Evolutionary conservation across 371 early-diverging fungal species (phyloP), one percentile per base, ranked within the genome.

Genomic region (Amoeboaphelidium occidentale): DNA sequence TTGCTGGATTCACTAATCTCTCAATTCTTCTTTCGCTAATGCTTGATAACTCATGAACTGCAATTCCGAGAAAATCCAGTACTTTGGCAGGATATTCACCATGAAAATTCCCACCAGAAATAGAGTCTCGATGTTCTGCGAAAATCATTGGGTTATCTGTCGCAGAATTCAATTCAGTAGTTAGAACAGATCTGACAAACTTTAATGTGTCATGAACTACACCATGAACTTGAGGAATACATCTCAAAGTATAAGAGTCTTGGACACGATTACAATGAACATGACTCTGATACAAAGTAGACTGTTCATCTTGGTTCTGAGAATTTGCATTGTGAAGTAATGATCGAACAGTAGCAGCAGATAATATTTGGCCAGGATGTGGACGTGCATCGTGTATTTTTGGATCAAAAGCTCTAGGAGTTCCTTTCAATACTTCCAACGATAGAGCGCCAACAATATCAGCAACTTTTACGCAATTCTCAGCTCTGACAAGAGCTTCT

Each of bases 171-270:
- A 43, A 48, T 17, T 51, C 52, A 13, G 52, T 51, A 1, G 13
- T 2, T 14, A 51, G 13, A 10, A 51, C 25, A 1, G 4, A 14
- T 13, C 48, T 21, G 48, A 21, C 27, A 13, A 51, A 48, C 13
- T 12, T 24, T 1, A 51, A 24, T 2, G 52, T 51, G 21, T 51
- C 52, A 24, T 24, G 26, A 1, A 27, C 10, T 1, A 25, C n/a
- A 2, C 52, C 52, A 39, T 51, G 52, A n/a, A 51, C 43, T 42
- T 51, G 52, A n/a, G 52, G 52, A 42, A 51, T 51, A 27, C 52
- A 51, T 25, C 52, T 42, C 46, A 51, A 50, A n/a, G 52, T 51
- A 22, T 51, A 51, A 13, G 51, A 10, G 20, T 51, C 52, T 39
- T 51, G 52, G 13, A 51, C 52, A 2, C 48, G 52, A 20, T 20